These are phyloP conservation scores for Xylaria sp. DNA, from an alignment of 495 filamentous ascomycete genomes.

Conservation along the genomic window DNA sequence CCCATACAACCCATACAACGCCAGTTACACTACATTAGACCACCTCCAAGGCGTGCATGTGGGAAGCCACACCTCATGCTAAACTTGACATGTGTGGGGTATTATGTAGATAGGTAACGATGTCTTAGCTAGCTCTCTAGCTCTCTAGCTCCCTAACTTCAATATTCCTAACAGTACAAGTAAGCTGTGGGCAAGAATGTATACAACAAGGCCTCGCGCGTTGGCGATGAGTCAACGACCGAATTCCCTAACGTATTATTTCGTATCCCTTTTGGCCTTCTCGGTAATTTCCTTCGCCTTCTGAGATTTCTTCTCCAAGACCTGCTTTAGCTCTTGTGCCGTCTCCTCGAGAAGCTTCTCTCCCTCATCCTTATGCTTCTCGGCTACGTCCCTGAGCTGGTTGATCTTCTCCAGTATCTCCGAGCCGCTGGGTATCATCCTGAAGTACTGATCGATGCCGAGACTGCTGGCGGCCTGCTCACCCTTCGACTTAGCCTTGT, in stretches of 20 bases:
- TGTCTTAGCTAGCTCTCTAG: too few relatives aligned
- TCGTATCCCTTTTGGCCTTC: conserved; percentile 31
- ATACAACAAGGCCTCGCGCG: background rate
- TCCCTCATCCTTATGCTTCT: conserved; percentile 67
- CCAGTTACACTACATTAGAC: too few relatives aligned
- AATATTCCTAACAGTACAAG: background rate
- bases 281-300: conserved; percentile 52
- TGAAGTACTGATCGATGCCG: conserved; percentile 55
- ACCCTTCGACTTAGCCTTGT: conserved; percentile 59
- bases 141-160: too few relatives aligned
- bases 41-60: too few relatives aligned
- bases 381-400: conserved; percentile 58
- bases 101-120: too few relatives aligned
- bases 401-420: conserved; percentile 63
- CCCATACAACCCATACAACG: too few relatives aligned
- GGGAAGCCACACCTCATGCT: too few relatives aligned
- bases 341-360: conserved; percentile 67
- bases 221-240: background rate
- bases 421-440: conserved; percentile 60
- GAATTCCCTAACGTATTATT: background rate
- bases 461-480: conserved; percentile 37
- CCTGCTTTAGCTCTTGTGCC: conserved; percentile 56
- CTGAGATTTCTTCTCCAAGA: conserved; percentile 50
- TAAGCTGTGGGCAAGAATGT: background rate
- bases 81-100: too few relatives aligned